Evolutionary conservation across 2,329 filamentous ascomycete species (phyloP).

Genomic region (Neonectria punicea): DNA sequence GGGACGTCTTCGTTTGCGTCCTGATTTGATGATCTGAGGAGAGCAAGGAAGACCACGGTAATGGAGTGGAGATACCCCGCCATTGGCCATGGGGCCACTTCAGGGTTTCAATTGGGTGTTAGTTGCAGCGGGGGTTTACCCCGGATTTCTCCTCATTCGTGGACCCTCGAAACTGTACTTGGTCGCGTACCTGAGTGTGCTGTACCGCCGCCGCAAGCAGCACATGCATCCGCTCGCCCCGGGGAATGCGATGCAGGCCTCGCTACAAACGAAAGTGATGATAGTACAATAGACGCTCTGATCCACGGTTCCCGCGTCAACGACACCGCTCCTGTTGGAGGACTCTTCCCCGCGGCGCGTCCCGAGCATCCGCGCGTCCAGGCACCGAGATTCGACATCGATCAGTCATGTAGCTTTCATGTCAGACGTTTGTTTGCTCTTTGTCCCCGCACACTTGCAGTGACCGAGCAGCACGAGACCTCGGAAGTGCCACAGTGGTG

Average conservation of each 20-base stretch:
- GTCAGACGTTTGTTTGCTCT: conserved; percentile 6
- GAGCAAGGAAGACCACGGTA: not conserved
- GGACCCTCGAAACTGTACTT: conserved; percentile 3
- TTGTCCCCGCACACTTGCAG: conserved; percentile 9
- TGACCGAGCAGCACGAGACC: conserved; percentile 17
- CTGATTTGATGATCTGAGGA: not conserved
- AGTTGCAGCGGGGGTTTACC: conserved; percentile 20
- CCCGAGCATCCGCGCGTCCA: too few relatives aligned
- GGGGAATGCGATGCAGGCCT: too few relatives aligned
- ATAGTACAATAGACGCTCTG: not conserved
- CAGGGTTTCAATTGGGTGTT: not conserved
- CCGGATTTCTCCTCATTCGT: conserved; percentile 29
- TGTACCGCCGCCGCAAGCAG: not conserved
- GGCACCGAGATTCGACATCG: not conserved
- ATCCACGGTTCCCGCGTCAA: too few relatives aligned
- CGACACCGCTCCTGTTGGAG: too few relatives aligned
- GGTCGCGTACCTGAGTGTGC: conserved; percentile 16
- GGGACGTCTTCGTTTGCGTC: not conserved
- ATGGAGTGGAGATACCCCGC: conserved; percentile 14
- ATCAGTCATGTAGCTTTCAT: not conserved
- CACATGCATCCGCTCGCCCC: conserved; percentile 12
- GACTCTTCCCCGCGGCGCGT: not conserved
- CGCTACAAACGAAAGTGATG: too few relatives aligned
- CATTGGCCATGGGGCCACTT: not conserved
- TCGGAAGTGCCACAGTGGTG: conserved; percentile 23